phyloP scores from a whole-genome alignment of 495 filamentous ascomycete genomes.

The Aspergillus ostianus region DNA sequence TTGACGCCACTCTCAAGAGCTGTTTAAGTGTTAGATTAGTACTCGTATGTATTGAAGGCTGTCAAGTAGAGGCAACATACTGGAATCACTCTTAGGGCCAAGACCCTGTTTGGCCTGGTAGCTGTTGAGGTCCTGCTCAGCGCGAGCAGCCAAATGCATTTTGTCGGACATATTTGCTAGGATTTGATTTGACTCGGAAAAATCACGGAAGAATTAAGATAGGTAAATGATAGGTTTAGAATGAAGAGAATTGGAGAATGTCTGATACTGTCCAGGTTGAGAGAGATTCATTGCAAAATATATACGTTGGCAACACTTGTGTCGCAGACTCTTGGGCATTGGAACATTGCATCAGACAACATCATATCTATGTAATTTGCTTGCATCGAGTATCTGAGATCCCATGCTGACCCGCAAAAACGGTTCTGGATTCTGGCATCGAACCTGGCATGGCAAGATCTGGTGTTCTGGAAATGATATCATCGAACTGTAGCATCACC shows the following conservation, averaged over 20 bases:
- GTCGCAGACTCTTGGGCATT: conserved; percentile 1
- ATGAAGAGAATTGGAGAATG: not conserved
- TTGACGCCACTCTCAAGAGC: conserved; percentile 55
- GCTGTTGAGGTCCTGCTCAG: conserved; percentile 55
- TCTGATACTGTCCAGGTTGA: not conserved
- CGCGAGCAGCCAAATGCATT: conserved; percentile 38
- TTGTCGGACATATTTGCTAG: conserved; percentile 34
- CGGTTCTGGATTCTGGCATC: not conserved
- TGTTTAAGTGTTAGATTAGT: conserved; percentile 14
- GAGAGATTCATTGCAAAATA: conserved; percentile 1
- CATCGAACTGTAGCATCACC: not conserved
- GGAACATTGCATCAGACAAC: conserved; percentile 39
- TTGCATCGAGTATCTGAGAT: not conserved
- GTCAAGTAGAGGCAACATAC: conserved; percentile 28
- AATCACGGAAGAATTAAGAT: not conserved
- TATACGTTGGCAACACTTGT: not conserved
- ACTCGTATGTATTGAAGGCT: not conserved
- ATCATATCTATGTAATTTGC: conserved; percentile 42
- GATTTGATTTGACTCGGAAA: conserved; percentile 20
- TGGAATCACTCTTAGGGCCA: conserved; percentile 43
- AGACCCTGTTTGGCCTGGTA: conserved; percentile 49
- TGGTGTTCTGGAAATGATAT: conserved; percentile 7
- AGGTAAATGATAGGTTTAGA: not conserved
- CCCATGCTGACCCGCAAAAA: not conserved
- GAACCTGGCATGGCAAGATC: conserved; percentile 1